Percentiles rank a stretch among this genome's conserved stretches.
phyloP scores from a whole-genome alignment of 2,329 filamentous ascomycete species.

The Colletotrichum salicis region DNA sequence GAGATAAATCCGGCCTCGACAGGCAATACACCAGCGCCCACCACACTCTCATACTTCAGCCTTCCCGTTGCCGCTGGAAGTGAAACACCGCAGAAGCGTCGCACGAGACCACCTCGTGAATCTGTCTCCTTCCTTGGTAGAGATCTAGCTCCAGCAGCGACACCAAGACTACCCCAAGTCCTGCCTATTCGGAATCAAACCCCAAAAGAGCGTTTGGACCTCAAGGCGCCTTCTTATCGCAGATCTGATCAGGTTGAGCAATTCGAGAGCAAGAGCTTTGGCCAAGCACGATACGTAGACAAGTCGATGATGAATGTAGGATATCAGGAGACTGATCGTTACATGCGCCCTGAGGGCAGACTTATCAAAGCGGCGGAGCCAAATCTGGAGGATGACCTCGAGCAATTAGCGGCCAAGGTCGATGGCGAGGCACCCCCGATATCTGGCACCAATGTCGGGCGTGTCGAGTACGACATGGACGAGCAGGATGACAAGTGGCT shows the following conservation, averaged over 20 bases:
- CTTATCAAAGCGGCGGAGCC: constrained; percentile 73
- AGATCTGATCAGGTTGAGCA: constrained; percentile 81
- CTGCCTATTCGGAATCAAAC: constrained; percentile 83
- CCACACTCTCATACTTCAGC: constrained; percentile 47
- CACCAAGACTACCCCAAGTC: constrained; percentile 70
- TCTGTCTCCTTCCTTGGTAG: constrained; percentile 64
- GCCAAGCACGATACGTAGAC: constrained; percentile 91
- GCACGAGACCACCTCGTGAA: constrained; percentile 61
- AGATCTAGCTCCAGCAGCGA: constrained; percentile 52
- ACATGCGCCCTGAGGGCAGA: constrained; percentile 78
- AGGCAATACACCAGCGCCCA: constrained; percentile 55
- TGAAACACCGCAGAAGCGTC: constrained; percentile 54
- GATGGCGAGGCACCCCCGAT: constrained; percentile 67
- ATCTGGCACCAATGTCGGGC: constrained; percentile 68
- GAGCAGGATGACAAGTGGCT: constrained; percentile 99
- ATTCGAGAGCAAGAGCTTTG: constrained; percentile 86
- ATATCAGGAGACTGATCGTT: constrained; percentile 94
- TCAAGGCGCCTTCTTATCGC: constrained; percentile 80
- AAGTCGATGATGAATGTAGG: constrained; percentile 96
- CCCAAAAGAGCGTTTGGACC: constrained; percentile 80
- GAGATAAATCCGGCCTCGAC: constrained; percentile 55
- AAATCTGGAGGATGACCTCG: constrained; percentile 68
- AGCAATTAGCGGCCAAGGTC: constrained; percentile 58
- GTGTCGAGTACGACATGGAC: constrained; percentile 99
- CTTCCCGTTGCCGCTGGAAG: constrained; percentile 44